Evolutionary conservation across 352 stramenopile species (phyloP).

Genomic region (Pythium inflatum): DNA sequence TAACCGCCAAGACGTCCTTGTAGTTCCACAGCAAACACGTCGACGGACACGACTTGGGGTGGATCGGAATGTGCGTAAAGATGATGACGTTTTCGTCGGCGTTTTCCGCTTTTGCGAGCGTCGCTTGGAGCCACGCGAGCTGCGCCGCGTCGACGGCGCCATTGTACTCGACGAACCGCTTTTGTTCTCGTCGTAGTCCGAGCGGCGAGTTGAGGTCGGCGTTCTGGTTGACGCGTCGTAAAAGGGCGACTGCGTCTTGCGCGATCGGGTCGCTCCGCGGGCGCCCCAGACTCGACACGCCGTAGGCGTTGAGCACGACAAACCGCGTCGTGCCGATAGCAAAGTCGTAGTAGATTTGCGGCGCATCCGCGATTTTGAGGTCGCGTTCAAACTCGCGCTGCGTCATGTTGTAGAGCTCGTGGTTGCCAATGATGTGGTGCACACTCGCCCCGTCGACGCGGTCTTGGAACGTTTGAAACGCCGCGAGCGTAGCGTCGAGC

Average conservation of each 20-base stretch:
- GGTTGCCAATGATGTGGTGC: conserved; percentile 83
- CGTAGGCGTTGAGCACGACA: conserved; percentile 75
- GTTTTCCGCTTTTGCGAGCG: conserved; percentile 37
- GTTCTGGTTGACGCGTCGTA: conserved; percentile 68
- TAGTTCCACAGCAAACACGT: conserved; percentile 80
- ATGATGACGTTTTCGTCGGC: conserved; percentile 62
- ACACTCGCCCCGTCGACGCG: conserved; percentile 45
- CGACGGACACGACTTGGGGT: conserved; percentile 39
- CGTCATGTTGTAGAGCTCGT: conserved; percentile 86
- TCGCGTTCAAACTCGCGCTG: conserved; percentile 47
- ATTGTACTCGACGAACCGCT: conserved; percentile 82
- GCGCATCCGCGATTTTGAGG: conserved; percentile 38
- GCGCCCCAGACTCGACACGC: conserved; percentile 62
- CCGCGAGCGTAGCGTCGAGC: conserved; percentile 45
- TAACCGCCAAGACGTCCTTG: conserved; percentile 55
- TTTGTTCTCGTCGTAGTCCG: conserved; percentile 43
- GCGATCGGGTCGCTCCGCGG: conserved; percentile 44
- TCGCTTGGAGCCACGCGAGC: conserved; percentile 56
- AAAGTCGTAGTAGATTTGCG: conserved; percentile 74
- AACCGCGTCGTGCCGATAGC: conserved; percentile 52
- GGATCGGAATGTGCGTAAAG: conserved; percentile 75
- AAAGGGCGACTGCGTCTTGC: conserved; percentile 42
- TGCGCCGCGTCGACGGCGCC: conserved; percentile 64
- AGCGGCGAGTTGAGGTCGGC: conserved; percentile 74
- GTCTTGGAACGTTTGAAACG: conserved; percentile 50